These are phyloP conservation scores for Fusarium veterinarium DNA, from an alignment of 2,329 filamentous ascomycete genomes.

Conservation along the genomic window DNA sequence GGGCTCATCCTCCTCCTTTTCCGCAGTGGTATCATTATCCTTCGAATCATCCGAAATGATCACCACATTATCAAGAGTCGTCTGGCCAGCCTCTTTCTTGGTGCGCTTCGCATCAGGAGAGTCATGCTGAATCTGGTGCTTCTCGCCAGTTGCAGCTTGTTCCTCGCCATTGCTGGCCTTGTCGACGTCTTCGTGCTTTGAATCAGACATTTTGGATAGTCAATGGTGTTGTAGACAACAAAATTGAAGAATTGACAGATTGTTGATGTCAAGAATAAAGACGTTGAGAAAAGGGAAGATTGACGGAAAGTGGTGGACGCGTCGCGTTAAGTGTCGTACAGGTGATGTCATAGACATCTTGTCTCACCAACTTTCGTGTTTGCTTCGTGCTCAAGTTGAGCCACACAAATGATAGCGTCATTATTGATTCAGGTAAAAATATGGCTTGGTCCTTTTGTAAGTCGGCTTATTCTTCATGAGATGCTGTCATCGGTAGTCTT, in stretches of 20 bases:
- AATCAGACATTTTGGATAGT: constrained; percentile 25
- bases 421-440: background rate
- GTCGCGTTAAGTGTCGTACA: constrained; percentile 30
- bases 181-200: constrained; percentile 4
- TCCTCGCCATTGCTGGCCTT: constrained; percentile 22
- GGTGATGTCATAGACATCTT: constrained; percentile 43
- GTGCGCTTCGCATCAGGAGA: constrained; percentile 43
- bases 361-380: constrained; percentile 11
- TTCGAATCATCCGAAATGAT: constrained; percentile 1
- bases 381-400: constrained; percentile 23
- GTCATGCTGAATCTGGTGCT: constrained; percentile 46
- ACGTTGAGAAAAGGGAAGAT: background rate
- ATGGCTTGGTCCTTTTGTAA: background rate
- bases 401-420: constrained; percentile 7
- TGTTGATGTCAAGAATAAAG: background rate
- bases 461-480: background rate
- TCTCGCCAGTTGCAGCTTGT: constrained; percentile 39
- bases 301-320: constrained; percentile 5
- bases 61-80: constrained; percentile 38
- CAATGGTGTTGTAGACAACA: background rate
- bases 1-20: constrained; percentile 5
- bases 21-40: constrained; percentile 2
- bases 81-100: constrained; percentile 40
- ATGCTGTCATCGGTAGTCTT: constrained; percentile 30
- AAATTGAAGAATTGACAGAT: background rate